These are phyloP conservation scores for Takashimella koratensis DNA, from an alignment of 1,284 basidiomycete species.

Conservation along the genomic window DNA sequence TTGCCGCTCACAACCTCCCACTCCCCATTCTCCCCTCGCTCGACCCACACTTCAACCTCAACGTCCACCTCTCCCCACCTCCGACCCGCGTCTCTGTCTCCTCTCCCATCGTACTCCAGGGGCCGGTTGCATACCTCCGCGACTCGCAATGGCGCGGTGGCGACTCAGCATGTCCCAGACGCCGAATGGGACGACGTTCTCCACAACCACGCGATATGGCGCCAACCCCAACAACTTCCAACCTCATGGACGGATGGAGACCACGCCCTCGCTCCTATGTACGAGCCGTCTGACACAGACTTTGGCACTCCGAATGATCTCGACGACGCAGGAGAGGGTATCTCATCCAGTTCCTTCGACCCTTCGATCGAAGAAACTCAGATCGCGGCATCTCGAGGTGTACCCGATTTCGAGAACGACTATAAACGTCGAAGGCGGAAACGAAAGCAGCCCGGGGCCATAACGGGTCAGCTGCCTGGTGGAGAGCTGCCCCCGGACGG, in stretches of 20 bases:
- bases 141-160: too few relatives aligned
- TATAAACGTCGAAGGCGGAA: neutral
- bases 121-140: too few relatives aligned
- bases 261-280: too few relatives aligned
- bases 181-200: neutral
- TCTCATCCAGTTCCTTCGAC: neutral
- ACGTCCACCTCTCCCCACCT: too few relatives aligned
- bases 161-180: neutral
- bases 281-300: neutral
- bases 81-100: too few relatives aligned
- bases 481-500: slow-evolving; percentile 25
- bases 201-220: neutral
- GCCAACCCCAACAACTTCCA: neutral
- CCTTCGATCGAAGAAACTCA: neutral
- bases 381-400: neutral
- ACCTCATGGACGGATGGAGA: too few relatives aligned
- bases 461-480: slow-evolving; percentile 11
- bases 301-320: too few relatives aligned
- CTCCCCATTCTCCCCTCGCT: too few relatives aligned
- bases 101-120: too few relatives aligned
- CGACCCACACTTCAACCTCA: too few relatives aligned
- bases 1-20: too few relatives aligned
- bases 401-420: neutral
- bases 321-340: too few relatives aligned
- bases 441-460: neutral